Percentiles rank a stretch among this genome's conserved stretches.
phyloP scores from a whole-genome alignment of 2,329 filamentous ascomycete genomes.

The Lecanicillium sp. region DNA sequence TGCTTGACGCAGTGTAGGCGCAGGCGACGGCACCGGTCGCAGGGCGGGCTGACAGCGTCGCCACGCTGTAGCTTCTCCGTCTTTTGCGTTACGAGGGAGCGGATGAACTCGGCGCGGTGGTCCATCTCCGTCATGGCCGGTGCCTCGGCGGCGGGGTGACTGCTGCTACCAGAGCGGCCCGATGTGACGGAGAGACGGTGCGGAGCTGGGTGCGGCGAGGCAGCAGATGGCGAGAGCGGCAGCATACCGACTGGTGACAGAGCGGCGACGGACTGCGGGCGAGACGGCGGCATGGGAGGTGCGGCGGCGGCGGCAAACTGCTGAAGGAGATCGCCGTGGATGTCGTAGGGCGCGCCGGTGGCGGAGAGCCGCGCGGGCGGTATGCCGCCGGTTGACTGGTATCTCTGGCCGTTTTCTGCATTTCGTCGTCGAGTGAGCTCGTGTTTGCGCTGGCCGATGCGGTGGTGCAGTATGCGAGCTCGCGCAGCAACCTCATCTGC shows the following conservation, averaged over 20 bases:
- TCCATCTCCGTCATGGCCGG: constrained; percentile 25
- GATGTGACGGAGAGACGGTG: constrained; percentile 14
- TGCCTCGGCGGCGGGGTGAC: constrained; percentile 12
- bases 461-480: constrained; percentile 73
- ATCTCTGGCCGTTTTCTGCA: constrained; percentile 27
- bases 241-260: constrained; percentile 19
- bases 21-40: constrained; percentile 74
- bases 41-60: constrained; percentile 72
- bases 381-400: constrained; percentile 25
- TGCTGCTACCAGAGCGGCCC: constrained; percentile 15
- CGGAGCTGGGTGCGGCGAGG: constrained; percentile 18
- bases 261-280: constrained; percentile 24
- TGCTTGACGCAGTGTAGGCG: constrained; percentile 82
- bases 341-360: constrained; percentile 34
- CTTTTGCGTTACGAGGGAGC: constrained; percentile 60
- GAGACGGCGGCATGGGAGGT: constrained; percentile 19
- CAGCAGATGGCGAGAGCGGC: constrained; percentile 24
- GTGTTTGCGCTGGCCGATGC: constrained; percentile 41
- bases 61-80: constrained; percentile 72
- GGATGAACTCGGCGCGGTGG: constrained; percentile 28
- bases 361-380: constrained; percentile 17
- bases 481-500: constrained; percentile 63
- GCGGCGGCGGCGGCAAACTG: constrained; percentile 37
- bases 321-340: constrained; percentile 50
- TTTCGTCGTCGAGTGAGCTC: constrained; percentile 26